phyloP scores from a whole-genome alignment of 1,139 yeast species.

The Dujonia santamariae region DNA sequence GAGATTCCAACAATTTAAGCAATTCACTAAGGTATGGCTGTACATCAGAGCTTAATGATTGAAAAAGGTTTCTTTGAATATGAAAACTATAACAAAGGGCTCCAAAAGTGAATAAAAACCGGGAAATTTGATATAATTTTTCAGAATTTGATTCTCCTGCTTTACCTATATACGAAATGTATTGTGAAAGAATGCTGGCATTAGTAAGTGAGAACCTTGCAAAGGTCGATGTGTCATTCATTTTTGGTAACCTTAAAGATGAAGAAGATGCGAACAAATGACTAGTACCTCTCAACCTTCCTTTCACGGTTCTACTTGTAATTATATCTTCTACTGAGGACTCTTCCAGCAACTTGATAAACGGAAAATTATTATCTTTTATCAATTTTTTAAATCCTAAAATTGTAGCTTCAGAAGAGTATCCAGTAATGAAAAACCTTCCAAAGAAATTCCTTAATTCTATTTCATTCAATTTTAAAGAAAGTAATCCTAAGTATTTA shows the following conservation, averaged over 20 bases:
- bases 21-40: slow-evolving; percentile 8
- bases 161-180: background rate
- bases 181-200: slow-evolving; percentile 4
- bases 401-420: too few relatives aligned
- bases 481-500: too few relatives aligned
- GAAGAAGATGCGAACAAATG: background rate
- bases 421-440: too few relatives aligned
- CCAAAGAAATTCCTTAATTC: too few relatives aligned
- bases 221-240: slow-evolving; percentile 9
- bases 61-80: background rate
- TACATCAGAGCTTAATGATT: background rate
- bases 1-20: slow-evolving; percentile 12
- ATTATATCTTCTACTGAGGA: too few relatives aligned
- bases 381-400: too few relatives aligned
- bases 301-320: too few relatives aligned
- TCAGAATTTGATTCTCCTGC: background rate
- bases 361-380: too few relatives aligned
- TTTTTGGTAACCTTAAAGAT: slow-evolving; percentile 11
- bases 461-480: too few relatives aligned
- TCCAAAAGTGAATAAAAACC: slow-evolving; percentile 2
- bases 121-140: background rate
- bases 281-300: too few relatives aligned
- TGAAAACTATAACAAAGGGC: background rate
- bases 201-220: slow-evolving; percentile 10
- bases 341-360: too few relatives aligned